Base-by-base conservation (phyloP, 371 early-diverging fungal species). In the Rhizomucor miehei region DNA sequence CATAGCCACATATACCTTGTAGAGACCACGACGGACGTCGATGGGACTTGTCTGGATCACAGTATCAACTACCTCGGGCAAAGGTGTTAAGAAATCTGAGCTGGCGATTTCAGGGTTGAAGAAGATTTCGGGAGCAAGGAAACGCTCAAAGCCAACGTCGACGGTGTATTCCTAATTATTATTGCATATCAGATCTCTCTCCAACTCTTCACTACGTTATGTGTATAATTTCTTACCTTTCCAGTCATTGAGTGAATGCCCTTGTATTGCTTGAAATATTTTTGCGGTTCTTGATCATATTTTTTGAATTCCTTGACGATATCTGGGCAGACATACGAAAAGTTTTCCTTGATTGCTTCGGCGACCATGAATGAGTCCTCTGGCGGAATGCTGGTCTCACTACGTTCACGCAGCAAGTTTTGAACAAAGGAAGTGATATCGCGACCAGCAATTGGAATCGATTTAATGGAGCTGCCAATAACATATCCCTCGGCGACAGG, bases 401-500 rank as follows among this genome's bases (percentile, higher is more conserved):
- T 86, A 69, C 95, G 95, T 60, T 98, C 98, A 65, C 98, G 87
- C 64, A 95, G 78, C 48, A 96, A 81, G 70, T 95, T 92, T 72
- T 96, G 97, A 38, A 98, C 96, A 81, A 95, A 98, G 14, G 88
- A 88, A 13, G 98, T 97, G 60, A 98, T 92, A 67, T 98, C 97
- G 48, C 95, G 82, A 46, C 98, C 98, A 29, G 98, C 98, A 77
- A 98, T 96, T 39, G 98, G 98, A 24, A 98, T 92, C 73, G 94
- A 93, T 77, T 96, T 97, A 79, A 98, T 94, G 37, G 95, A 91
- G 44, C 92, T 91, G 29, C 95, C 96, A 69, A 98, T 90, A 35
- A 96, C 98, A 73, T 97, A 98, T 43, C 98, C 98, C 62, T 97
- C 97, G 51, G 96, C 96, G 53, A 98, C 97, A 23, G 98, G 98